These are phyloP conservation scores for Pterocarpus macrocarpus DNA, from an alignment of 306 rosid genomes.

Conservation along the genomic window DNA sequence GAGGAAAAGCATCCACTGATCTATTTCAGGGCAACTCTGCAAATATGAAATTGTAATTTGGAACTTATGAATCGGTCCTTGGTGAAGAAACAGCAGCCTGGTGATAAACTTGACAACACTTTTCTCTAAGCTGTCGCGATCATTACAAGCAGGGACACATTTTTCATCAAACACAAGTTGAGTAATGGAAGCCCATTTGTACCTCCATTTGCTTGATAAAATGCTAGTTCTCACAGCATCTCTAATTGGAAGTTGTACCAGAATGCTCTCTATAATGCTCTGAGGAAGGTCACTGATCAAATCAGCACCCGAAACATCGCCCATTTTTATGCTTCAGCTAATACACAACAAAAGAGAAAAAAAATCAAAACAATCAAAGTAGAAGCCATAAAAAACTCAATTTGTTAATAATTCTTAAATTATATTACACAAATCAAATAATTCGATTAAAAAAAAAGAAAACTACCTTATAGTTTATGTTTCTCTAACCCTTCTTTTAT, in stretches of 20 bases:
- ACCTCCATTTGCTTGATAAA: conserved; percentile 88
- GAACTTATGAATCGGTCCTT: conserved; percentile 92
- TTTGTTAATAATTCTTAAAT: background rate
- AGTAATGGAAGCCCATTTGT: conserved; percentile 76
- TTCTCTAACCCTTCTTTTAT: background rate
- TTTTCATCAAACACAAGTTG: conserved; percentile 80
- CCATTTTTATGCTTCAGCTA: conserved; percentile 57
- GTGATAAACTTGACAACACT: conserved; percentile 67
- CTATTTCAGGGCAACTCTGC: conserved; percentile 78
- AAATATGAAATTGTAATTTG: conserved; percentile 62
- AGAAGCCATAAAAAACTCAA: conserved; percentile 33
- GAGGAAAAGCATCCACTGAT: conserved; percentile 92
- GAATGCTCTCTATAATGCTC: conserved; percentile 81
- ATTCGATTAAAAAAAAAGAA: background rate
- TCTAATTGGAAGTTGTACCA: conserved; percentile 69
- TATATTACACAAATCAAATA: conserved; percentile 4
- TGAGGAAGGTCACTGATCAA: conserved; percentile 85
- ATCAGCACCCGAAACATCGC: conserved; percentile 63
- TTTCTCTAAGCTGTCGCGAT: conserved; percentile 49
- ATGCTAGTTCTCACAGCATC: conserved; percentile 85
- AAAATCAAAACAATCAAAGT: background rate
- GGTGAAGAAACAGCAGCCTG: conserved; percentile 80
- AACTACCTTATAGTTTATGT: background rate
- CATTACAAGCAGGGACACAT: conserved; percentile 56
- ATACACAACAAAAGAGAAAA: background rate